Evolutionary conservation across 805 yeast genomes (phyloP).

Genomic region (Zygotorulaspora florentina): DNA sequence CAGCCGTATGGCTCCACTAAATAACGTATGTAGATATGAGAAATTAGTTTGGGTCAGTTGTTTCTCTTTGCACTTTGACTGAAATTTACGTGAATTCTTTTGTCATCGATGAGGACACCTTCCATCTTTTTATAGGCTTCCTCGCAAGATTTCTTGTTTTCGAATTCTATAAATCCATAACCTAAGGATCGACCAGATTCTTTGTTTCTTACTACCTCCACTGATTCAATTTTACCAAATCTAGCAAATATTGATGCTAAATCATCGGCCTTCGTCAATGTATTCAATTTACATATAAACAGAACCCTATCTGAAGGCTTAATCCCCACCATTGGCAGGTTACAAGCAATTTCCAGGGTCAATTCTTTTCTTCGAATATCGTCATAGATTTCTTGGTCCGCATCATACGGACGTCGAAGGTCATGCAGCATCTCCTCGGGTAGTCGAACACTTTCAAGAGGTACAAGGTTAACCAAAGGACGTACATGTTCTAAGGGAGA

Average conservation of each 20-base stretch:
- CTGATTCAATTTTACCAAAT: slow-evolving; percentile 51
- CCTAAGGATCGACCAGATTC: slow-evolving; percentile 47
- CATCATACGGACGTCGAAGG: slow-evolving; percentile 20
- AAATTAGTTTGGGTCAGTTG: neutral
- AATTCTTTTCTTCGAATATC: slow-evolving; percentile 44
- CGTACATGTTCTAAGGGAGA: slow-evolving; percentile 31
- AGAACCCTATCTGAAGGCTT: slow-evolving; percentile 59
- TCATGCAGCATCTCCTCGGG: slow-evolving; percentile 26
- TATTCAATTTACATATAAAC: slow-evolving; percentile 61
- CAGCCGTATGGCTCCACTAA: neutral
- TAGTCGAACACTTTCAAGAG: slow-evolving; percentile 36
- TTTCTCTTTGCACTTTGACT: slow-evolving; percentile 47
- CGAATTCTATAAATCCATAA: slow-evolving; percentile 63
- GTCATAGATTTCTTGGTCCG: slow-evolving; percentile 27
- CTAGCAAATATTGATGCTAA: slow-evolving; percentile 53
- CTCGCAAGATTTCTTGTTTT: slow-evolving; percentile 47
- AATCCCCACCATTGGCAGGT: slow-evolving; percentile 52
- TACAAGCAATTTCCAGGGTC: slow-evolving; percentile 61
- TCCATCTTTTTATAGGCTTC: slow-evolving; percentile 60
- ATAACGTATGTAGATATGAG: too few relatives aligned
- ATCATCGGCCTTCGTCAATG: slow-evolving; percentile 57
- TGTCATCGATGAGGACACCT: slow-evolving; percentile 58
- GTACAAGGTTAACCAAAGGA: slow-evolving; percentile 34
- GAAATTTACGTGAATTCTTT: slow-evolving; percentile 62
- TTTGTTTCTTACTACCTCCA: slow-evolving; percentile 50